A percentile compares a stretch with the other conserved stretches of the same genome.
Conservation (phyloP, 495 filamentous ascomycete species). For the Pyronema domesticum region DNA sequence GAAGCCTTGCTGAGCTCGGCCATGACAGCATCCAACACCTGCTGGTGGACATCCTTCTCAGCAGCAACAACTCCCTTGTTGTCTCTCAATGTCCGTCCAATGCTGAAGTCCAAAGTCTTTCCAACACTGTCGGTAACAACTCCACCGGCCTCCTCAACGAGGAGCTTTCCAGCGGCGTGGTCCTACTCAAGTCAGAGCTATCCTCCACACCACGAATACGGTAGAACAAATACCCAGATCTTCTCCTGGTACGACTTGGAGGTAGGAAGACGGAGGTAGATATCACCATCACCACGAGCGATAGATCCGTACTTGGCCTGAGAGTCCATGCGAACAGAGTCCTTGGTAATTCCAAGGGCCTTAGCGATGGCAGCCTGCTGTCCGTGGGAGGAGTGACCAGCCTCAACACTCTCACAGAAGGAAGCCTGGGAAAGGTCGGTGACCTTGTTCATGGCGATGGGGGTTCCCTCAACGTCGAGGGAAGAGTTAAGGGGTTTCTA, state of each 20-base stretch:
- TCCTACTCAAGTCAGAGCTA: slow-evolving; percentile 31
- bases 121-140: slow-evolving; percentile 75
- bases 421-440: slow-evolving; percentile 57
- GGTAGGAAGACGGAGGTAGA: slow-evolving; percentile 77
- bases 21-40: slow-evolving; percentile 69
- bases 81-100: slow-evolving; percentile 63
- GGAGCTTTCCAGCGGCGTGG: slow-evolving; percentile 88
- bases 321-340: slow-evolving; percentile 83
- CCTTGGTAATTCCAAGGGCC: slow-evolving; percentile 65
- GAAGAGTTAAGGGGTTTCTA: slow-evolving; percentile 13
- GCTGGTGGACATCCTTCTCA: slow-evolving; percentile 48
- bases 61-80: slow-evolving; percentile 94
- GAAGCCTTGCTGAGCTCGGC: slow-evolving; percentile 38
- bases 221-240: slow-evolving; percentile 47
- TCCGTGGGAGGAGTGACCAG: slow-evolving; percentile 71
- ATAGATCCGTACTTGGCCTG: slow-evolving; percentile 96
- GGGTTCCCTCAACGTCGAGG: slow-evolving; percentile 30
- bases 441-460: slow-evolving; percentile 61
- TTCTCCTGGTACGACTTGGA: slow-evolving; percentile 86
- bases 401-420: slow-evolving; percentile 92
- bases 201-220: neutral
- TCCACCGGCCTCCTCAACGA: slow-evolving; percentile 86
- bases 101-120: slow-evolving; percentile 61
- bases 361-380: slow-evolving; percentile 72
- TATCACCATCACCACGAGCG: slow-evolving; percentile 83